A percentile compares a stretch with the other conserved stretches of the same genome.
These are phyloP conservation scores for Theobroma cacao DNA, from an alignment of 345 rosid genomes.

Conservation along the genomic window DNA sequence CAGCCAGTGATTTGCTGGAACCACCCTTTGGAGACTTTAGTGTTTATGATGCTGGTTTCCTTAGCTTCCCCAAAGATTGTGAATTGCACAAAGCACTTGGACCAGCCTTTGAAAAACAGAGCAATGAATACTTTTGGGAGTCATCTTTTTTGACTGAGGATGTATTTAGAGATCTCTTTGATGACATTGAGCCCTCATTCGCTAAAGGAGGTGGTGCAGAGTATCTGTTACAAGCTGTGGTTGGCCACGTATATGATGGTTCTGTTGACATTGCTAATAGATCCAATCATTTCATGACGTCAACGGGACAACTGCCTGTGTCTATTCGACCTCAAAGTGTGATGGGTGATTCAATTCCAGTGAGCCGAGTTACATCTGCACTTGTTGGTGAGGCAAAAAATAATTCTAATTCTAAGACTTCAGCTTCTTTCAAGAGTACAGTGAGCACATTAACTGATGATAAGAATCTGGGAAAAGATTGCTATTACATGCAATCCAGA, in stretches of 20 bases:
- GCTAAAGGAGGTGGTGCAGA: conserved; percentile 26
- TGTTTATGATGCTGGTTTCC: conserved; percentile 11
- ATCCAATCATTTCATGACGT: background rate
- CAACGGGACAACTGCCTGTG: background rate
- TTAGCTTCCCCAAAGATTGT: conserved; percentile 34
- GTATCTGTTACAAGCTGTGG: conserved; percentile 47
- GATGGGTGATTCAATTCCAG: conserved; percentile 14
- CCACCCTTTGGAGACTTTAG: conserved; percentile 18
- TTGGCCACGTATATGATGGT: conserved; percentile 16
- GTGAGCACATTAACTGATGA: conserved; percentile 18
- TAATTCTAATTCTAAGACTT: conserved; percentile 12
- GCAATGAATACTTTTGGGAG: conserved; percentile 24
- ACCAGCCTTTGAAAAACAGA: conserved; percentile 23
- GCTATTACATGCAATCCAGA: background rate
- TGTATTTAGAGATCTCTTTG: conserved; percentile 5
- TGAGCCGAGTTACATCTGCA: conserved; percentile 20
- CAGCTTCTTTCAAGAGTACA: conserved; percentile 26
- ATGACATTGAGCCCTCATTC: conserved; percentile 21
- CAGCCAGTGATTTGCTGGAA: conserved; percentile 14
- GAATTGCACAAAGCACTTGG: conserved; percentile 51
- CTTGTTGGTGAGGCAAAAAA: background rate
- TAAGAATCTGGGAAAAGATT: conserved; percentile 15
- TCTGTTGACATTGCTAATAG: background rate
- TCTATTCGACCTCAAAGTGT: conserved; percentile 20
- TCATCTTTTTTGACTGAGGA: conserved; percentile 21